Evolutionary conservation across 768 basidiomycete genomes (phyloP), one percentile per base, ranked within the genome.

Genomic region (Kwoniella dendrophila): DNA sequence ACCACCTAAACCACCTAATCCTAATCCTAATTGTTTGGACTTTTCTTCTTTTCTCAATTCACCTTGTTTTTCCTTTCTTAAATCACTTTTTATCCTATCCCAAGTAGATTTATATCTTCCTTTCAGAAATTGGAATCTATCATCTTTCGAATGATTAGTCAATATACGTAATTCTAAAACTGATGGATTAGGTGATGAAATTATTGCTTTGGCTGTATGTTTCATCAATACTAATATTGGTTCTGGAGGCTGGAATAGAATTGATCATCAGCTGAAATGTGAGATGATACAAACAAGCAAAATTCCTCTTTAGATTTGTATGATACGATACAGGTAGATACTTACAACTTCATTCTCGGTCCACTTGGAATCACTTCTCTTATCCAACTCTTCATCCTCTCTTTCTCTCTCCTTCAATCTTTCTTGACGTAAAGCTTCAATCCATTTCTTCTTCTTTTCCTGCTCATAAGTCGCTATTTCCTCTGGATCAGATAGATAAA

Each of bases 141-240:
- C 80, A 74, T 95, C 91, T 12, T 82, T 80, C 0, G 90, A 88
- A 71, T 94, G 85, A 68, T 95, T 92, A 10, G 92, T 87, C 16
- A 95, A 81, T 69, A 96, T 92, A 5, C 92, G 85, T 83, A 92
- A 86, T 76, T 93, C 91, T 24, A 95, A 83, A 65, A 92, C 86
- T 0, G 87, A 85, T 16, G 90, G 84, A 70, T 93, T 92, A 1
- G 87, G 85, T 0, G 91, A 88, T 6, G 85, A 79, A 26, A 83
- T 72, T 32, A 94, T 78, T 62, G 91, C 89, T 12, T 74, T 66
- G 0, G 89, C 89, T 0, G 92, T 94, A 54, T 87, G 85, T 11
- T 81, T 78, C 86, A 96, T 92, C 11, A 93, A 82, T 2, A 84
- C 83, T 50, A 84, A 59, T 86, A 85, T 16, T 86, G 88, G 88